phyloP scores from a whole-genome alignment of 805 yeast species.

The Saturnispora zaruensis region DNA sequence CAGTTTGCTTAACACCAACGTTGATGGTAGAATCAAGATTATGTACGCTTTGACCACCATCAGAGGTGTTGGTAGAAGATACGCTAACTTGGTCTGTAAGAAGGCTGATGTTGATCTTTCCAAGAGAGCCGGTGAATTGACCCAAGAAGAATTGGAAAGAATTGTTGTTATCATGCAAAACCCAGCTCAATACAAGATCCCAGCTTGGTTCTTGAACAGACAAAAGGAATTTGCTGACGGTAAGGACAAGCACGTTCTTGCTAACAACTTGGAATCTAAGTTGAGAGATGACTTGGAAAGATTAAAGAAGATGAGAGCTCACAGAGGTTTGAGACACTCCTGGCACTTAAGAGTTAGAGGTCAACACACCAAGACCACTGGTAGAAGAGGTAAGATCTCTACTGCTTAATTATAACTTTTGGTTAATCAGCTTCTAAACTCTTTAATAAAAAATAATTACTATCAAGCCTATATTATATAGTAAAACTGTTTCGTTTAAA shows the following conservation, averaged over 20 bases:
- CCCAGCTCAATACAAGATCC: constrained; percentile 99
- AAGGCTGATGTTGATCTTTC: constrained; percentile 98
- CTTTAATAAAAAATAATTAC: background rate
- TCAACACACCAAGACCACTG: constrained; percentile 99
- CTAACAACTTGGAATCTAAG: constrained; percentile 98
- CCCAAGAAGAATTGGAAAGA: constrained; percentile 99
- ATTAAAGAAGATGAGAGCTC: constrained; percentile 99
- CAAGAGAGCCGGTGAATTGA: constrained; percentile 99
- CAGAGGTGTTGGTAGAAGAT: constrained; percentile 99
- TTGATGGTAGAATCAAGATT: constrained; percentile 99
- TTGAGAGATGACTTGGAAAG: constrained; percentile 99
- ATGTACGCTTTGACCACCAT: constrained; percentile 99
- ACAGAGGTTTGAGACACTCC: constrained; percentile 99
- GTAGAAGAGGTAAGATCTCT: constrained; percentile 77
- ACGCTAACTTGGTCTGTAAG: constrained; percentile 99
- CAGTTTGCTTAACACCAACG: constrained; percentile 99
- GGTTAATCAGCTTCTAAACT: constrained; percentile 1
- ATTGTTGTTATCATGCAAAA: constrained; percentile 99
- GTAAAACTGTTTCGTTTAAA: constrained; percentile 1
- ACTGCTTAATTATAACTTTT: constrained; percentile 21
- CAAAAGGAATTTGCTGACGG: constrained; percentile 98
- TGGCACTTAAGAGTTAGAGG: constrained; percentile 99
- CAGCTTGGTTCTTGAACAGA: constrained; percentile 99
- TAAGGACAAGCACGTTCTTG: constrained; percentile 97
- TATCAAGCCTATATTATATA: background rate